Evolutionary conservation across 2,329 filamentous ascomycete genomes (phyloP).

Genomic region (Fusarium sacchari): DNA sequence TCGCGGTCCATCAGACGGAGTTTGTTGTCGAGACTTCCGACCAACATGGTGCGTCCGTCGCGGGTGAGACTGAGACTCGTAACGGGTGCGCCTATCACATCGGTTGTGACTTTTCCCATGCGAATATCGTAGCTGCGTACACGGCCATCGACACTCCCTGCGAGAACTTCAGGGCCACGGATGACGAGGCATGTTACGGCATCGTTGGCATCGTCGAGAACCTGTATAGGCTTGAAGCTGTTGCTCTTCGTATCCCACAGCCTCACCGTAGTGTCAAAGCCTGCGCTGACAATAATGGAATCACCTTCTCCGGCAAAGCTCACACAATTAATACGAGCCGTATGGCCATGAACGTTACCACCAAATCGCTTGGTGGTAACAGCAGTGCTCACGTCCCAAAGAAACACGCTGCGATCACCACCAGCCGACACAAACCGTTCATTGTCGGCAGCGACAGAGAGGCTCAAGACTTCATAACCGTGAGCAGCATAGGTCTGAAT

Average conservation of each 20-base stretch:
- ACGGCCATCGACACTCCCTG: constrained; percentile 85
- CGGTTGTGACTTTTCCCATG: constrained; percentile 75
- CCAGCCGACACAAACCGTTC: constrained; percentile 86
- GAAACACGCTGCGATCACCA: constrained; percentile 89
- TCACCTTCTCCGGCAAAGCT: constrained; percentile 82
- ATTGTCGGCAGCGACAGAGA: constrained; percentile 80
- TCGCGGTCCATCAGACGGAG: constrained; percentile 83
- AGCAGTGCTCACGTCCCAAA: constrained; percentile 92
- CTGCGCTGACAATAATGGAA: constrained; percentile 75
- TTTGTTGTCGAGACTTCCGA: constrained; percentile 78
- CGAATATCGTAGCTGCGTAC: constrained; percentile 85
- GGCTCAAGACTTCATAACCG: constrained; percentile 89
- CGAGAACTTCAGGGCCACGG: constrained; percentile 68
- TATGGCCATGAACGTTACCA: constrained; percentile 70
- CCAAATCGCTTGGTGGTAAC: constrained; percentile 80
- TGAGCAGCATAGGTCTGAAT: constrained; percentile 92
- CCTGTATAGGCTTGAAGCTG: constrained; percentile 73
- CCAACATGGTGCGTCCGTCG: constrained; percentile 79
- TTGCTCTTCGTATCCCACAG: constrained; percentile 75
- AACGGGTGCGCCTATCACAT: constrained; percentile 76
- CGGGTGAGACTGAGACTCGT: constrained; percentile 77
- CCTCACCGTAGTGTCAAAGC: constrained; percentile 79
- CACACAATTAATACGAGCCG: constrained; percentile 79
- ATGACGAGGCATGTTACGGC: constrained; percentile 65
- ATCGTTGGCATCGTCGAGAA: constrained; percentile 77